Conservation (phyloP, 2,329 filamentous ascomycete genomes). For the Lanzia echinophila region DNA sequence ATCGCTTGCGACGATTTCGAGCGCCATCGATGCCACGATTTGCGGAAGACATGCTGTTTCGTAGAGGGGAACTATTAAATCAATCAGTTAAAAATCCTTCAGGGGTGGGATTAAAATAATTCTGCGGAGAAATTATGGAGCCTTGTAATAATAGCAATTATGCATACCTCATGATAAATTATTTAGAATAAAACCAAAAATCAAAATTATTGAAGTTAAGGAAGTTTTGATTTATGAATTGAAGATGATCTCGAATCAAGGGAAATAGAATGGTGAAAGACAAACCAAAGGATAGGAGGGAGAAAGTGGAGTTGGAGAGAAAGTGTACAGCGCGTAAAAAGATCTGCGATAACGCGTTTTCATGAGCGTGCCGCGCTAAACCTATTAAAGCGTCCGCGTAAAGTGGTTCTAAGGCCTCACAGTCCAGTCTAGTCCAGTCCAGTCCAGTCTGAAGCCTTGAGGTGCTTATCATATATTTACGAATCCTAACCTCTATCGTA, state of each 20-base stretch:
- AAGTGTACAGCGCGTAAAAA: background rate
- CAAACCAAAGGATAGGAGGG: too few species aligned
- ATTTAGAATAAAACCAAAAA: too few species aligned
- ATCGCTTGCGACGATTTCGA: constrained; percentile 52
- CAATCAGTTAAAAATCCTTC: constrained; percentile 22
- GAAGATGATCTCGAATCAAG: background rate
- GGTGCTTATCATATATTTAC: too few species aligned
- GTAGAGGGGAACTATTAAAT: constrained; percentile 66
- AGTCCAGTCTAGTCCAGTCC: too few species aligned
- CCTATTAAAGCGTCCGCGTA: constrained; percentile 12
- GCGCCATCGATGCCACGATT: constrained; percentile 59
- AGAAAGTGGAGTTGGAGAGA: background rate
- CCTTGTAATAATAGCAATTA: background rate
- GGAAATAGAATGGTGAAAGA: too few species aligned
- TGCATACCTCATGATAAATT: constrained; percentile 27
- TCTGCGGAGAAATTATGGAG: background rate
- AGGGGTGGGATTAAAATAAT: constrained; percentile 8
- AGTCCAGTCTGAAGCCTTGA: too few species aligned
- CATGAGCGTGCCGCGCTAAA: constrained; percentile 7
- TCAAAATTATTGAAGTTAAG: too few species aligned
- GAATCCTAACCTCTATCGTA: too few species aligned
- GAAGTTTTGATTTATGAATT: background rate
- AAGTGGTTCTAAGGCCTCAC: constrained; percentile 11
- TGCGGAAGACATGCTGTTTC: constrained; percentile 72
- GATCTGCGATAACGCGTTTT: background rate